A percentile compares a stretch with the other conserved stretches of the same genome.
Evolutionary conservation across 2,329 filamentous ascomycete genomes (phyloP).

Genomic region (Xylaria sp.): DNA sequence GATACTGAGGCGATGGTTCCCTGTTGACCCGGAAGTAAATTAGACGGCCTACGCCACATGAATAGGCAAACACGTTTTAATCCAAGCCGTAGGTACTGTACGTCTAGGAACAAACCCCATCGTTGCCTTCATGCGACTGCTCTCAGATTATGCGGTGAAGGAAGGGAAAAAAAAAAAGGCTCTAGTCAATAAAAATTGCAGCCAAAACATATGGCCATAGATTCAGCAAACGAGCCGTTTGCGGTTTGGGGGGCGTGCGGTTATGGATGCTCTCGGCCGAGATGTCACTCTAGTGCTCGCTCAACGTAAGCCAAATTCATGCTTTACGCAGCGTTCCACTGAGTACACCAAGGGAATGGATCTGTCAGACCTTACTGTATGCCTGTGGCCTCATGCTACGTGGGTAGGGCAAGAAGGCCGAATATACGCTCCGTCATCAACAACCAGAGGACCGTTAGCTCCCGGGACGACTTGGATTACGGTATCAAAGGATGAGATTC

Average conservation of each 20-base stretch:
- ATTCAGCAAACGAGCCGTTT: neutral
- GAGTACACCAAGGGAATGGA: neutral
- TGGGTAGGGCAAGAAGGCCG: neutral
- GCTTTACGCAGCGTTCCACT: constrained; percentile 11
- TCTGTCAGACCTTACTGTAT: neutral
- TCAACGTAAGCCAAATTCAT: constrained; percentile 18
- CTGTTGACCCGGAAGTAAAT: neutral
- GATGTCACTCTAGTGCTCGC: neutral
- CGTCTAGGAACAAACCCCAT: neutral
- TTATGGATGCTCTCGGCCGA: constrained; percentile 7
- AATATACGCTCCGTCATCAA: neutral
- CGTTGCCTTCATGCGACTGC: neutral
- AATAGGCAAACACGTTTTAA: constrained; percentile 6
- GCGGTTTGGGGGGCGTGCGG: neutral
- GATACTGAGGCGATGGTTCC: neutral
- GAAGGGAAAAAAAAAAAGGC: too few relatives aligned
- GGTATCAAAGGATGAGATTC: neutral
- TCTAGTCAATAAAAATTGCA: neutral
- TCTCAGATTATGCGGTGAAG: neutral
- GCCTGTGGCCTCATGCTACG: neutral
- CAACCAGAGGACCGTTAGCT: neutral
- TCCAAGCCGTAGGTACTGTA: neutral
- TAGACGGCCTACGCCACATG: neutral
- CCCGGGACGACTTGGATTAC: neutral
- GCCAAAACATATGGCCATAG: neutral